These are phyloP conservation scores for Neurospora sp. DNA, from an alignment of 495 filamentous ascomycete species.

Conservation along the genomic window DNA sequence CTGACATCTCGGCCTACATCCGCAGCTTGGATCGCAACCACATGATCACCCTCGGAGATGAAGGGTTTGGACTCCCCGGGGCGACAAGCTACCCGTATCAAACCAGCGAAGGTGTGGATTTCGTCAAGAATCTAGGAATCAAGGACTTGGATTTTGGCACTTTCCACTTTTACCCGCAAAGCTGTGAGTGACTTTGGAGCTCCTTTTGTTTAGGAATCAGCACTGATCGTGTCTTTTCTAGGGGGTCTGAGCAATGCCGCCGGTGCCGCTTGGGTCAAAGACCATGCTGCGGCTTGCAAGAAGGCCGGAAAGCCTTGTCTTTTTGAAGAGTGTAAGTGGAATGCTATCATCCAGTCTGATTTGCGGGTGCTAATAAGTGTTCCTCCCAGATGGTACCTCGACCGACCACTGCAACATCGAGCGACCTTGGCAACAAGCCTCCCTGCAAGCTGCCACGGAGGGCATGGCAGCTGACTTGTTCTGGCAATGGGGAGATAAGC, in stretches of 20 bases:
- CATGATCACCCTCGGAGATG: slow-evolving; percentile 60
- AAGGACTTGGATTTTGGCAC: slow-evolving; percentile 52
- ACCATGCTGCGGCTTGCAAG: slow-evolving; percentile 45
- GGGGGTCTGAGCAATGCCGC: slow-evolving; percentile 6
- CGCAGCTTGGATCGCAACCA: slow-evolving; percentile 53
- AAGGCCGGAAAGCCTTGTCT: slow-evolving; percentile 51
- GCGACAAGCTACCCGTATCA: slow-evolving; percentile 47
- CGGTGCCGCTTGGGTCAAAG: slow-evolving; percentile 46
- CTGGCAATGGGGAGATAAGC: slow-evolving; percentile 53
- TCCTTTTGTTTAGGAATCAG: background rate
- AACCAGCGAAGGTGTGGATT: slow-evolving; percentile 48
- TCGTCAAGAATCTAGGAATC: slow-evolving; percentile 41
- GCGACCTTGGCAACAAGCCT: slow-evolving; percentile 44
- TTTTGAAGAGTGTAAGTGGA: slow-evolving; percentile 44
- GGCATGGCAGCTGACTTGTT: slow-evolving; percentile 48
- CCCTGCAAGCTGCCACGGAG: slow-evolving; percentile 32
- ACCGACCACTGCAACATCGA: slow-evolving; percentile 33
- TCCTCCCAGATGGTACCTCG: slow-evolving; percentile 33
- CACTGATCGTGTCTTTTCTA: background rate
- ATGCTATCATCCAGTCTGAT: background rate
- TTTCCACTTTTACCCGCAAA: slow-evolving; percentile 51
- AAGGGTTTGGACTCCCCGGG: slow-evolving; percentile 35
- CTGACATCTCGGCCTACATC: slow-evolving; percentile 50
- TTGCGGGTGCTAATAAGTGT: background rate
- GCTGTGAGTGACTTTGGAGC: slow-evolving; percentile 18